Percentiles rank a stretch among this genome's conserved stretches.
Conservation (phyloP, 2,329 filamentous ascomycete genomes). For the Botryosphaeria dothidea region DNA sequence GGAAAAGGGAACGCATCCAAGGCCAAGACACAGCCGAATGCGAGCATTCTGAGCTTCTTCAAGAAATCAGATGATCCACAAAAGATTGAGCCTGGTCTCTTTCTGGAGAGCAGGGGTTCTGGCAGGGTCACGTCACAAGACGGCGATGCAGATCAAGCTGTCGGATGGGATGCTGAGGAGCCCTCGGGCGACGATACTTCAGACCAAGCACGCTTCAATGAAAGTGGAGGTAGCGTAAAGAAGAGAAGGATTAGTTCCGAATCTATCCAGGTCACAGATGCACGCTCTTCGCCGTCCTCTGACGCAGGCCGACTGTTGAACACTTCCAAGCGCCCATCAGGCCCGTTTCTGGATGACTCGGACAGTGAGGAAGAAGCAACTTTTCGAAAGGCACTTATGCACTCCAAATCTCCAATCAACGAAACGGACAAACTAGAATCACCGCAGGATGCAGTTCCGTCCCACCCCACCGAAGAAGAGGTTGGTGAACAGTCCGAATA, state of each 20-base stretch:
- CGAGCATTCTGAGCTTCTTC: constrained; percentile 57
- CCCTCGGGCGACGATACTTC: constrained; percentile 22
- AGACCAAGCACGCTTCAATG: constrained; percentile 43
- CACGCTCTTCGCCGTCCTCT: constrained; percentile 31
- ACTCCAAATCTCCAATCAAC: not conserved
- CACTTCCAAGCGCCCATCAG: constrained; percentile 41
- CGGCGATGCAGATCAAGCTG: constrained; percentile 28
- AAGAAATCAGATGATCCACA: constrained; percentile 49
- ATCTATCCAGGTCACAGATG: constrained; percentile 38
- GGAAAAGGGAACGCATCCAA: constrained; percentile 32
- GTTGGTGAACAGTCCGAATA: constrained; percentile 2
- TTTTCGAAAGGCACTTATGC: not conserved
- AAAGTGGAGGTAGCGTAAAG: constrained; percentile 44
- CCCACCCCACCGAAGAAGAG: constrained; percentile 4
- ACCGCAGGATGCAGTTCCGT: not conserved
- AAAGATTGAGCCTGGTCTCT: constrained; percentile 32
- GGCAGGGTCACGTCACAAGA: constrained; percentile 23
- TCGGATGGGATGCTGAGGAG: constrained; percentile 34
- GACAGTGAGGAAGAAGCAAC: constrained; percentile 54
- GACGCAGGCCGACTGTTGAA: not conserved
- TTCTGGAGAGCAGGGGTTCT: constrained; percentile 33
- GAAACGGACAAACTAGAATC: not conserved
- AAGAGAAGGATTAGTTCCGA: constrained; percentile 40
- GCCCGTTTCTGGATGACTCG: constrained; percentile 73
- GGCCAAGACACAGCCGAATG: constrained; percentile 46